Evolutionary conservation across 2,329 filamentous ascomycete species (phyloP), one percentile per base, ranked within the genome.

Genomic region (Cladosporium velox): DNA sequence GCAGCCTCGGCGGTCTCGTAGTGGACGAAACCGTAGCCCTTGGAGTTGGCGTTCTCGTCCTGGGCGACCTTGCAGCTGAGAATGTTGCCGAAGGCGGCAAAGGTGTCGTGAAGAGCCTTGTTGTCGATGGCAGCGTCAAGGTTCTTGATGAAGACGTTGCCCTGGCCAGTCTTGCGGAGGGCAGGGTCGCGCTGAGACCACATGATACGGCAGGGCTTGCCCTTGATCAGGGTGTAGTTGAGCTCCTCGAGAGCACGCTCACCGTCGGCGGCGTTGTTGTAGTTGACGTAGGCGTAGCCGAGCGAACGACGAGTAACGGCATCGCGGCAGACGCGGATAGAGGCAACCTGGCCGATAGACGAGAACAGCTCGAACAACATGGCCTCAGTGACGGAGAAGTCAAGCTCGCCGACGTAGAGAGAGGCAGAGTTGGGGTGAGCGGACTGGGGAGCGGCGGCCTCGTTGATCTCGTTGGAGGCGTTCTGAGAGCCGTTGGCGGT

Each of bases 341-440:
- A 99, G 72, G 95, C 95, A 76, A 99, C 95, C 77, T 96, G 94
- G 75, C 95, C 95, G 78, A 99, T 99, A 83, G 96, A 95, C 68
- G 95, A 98, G 88, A 99, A 99, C 71, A 99, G 91, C 88, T 99
- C 95, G 83, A 98, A 99, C 77, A 99, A 93, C 95, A 99, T 99
- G 74, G 95, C 95, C 87, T 99, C 95, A 71, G 95, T 99, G 80
- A 99, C 95, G 69, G 92, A 95, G 75, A 92, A 89, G 81, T 99
- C 95, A 76, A 99, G 92, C 86, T 99, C 95, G 81, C 95, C 95
- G 73, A 99, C 95, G 81, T 99, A 99, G 79, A 99, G 92, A 67
- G 95, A 99, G 71, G 95, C 95, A 63, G 95, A 98, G 81, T 96
- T 94, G 80, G 92, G 91, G 77, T 93, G 72, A 84, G 86, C 75